Conservation (phyloP, 805 yeast species). For the Cyberlindnera misumaiensis region DNA sequence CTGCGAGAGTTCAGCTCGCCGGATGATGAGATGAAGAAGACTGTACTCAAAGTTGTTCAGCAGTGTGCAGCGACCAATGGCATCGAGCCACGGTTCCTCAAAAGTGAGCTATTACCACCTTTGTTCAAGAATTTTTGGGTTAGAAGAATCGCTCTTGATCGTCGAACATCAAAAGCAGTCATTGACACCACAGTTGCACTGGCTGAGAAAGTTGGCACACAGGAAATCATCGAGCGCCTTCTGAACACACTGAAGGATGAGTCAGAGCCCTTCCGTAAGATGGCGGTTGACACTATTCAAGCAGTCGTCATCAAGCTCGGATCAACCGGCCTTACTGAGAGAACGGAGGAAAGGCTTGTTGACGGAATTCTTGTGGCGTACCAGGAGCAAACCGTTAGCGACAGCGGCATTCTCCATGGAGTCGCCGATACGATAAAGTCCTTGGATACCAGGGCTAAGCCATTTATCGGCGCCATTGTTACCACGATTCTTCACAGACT, state of each 20-base stretch:
- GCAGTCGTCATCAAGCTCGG: conserved; percentile 46
- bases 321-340: conserved; percentile 51
- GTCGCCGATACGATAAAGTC: conserved; percentile 59
- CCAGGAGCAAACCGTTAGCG: conserved; percentile 67
- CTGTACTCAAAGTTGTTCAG: conserved; percentile 62
- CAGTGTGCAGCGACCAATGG: conserved; percentile 59
- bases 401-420: conserved; percentile 48
- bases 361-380: conserved; percentile 79
- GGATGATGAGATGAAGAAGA: conserved; percentile 79
- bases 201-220: conserved; percentile 61
- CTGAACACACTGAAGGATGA: conserved; percentile 66
- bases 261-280: conserved; percentile 68
- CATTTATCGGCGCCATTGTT: conserved; percentile 66
- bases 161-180: conserved; percentile 49
- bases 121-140: conserved; percentile 77
- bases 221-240: conserved; percentile 50
- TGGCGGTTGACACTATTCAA: conserved; percentile 70
- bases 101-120: conserved; percentile 46
- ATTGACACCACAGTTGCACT: conserved; percentile 65
- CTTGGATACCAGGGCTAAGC: conserved; percentile 57
- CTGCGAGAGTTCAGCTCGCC: conserved; percentile 71
- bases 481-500: conserved; percentile 67
- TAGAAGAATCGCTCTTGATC: conserved; percentile 69
- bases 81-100: conserved; percentile 43
- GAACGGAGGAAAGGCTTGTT: conserved; percentile 56